Percentiles rank a stretch among this genome's conserved stretches.
phyloP scores from a whole-genome alignment of 2,329 filamentous ascomycete species.

The Exophiala xenobiotica region DNA sequence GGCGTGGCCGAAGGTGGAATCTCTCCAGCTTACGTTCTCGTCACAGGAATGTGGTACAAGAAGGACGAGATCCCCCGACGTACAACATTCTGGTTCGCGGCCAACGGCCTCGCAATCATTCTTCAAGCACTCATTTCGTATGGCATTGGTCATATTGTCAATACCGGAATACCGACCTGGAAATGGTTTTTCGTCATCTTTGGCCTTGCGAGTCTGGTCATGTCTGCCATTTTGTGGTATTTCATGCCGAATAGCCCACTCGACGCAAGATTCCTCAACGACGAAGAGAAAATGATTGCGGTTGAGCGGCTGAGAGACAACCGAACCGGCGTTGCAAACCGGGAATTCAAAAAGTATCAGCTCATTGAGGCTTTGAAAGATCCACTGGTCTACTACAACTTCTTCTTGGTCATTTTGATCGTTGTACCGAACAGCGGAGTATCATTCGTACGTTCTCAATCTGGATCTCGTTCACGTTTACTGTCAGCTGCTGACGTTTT shows the following conservation, averaged over 20 bases:
- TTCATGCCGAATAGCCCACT: slow-evolving; percentile 66
- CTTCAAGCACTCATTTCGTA: slow-evolving; percentile 2
- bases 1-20: slow-evolving; percentile 56
- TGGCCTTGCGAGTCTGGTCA: slow-evolving; percentile 64
- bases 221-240: slow-evolving; percentile 51
- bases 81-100: not conserved
- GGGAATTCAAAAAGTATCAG: slow-evolving; percentile 53
- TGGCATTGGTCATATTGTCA: slow-evolving; percentile 19
- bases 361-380: slow-evolving; percentile 60
- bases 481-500: not conserved
- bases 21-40: slow-evolving; percentile 43
- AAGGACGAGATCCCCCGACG: not conserved
- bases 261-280: slow-evolving; percentile 66
- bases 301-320: slow-evolving; percentile 60
- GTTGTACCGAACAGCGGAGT: slow-evolving; percentile 47
- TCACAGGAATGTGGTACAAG: not conserved
- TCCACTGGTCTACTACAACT: slow-evolving; percentile 65
- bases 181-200: slow-evolving; percentile 68
- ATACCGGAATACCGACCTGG: slow-evolving; percentile 60
- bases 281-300: slow-evolving; percentile 64
- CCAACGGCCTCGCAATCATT: not conserved
- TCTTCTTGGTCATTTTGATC: slow-evolving; percentile 66
- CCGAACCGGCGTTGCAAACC: slow-evolving; percentile 62
- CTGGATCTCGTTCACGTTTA: not conserved
- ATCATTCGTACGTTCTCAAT: slow-evolving; percentile 21